Evolutionary conservation across 163 green algal genomes (phyloP).

Genomic region (Chloromonas sp.): DNA sequence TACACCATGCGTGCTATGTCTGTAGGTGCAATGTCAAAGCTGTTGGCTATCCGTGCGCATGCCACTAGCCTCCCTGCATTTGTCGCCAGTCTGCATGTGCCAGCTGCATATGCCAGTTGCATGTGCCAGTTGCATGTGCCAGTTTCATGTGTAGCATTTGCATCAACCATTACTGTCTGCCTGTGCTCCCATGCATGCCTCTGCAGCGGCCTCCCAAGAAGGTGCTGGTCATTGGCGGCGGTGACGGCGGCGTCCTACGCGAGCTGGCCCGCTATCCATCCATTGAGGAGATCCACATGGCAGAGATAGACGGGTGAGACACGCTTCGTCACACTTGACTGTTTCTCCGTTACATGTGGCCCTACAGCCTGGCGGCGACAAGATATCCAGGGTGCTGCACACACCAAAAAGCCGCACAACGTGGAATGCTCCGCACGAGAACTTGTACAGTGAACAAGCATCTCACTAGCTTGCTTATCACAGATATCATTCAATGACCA

Average conservation of each 20-base stretch:
- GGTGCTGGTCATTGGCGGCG: conserved; percentile 94
- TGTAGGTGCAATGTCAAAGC: too few species aligned
- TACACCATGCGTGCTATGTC: too few species aligned
- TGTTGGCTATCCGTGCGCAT: neutral
- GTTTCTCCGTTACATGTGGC: too few species aligned
- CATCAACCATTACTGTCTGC: neutral
- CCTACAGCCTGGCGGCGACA: too few species aligned
- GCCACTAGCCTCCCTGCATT: neutral
- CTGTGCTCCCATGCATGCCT: neutral
- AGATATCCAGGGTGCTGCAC: too few species aligned
- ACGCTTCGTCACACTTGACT: too few species aligned
- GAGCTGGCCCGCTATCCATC: conserved; percentile 81
- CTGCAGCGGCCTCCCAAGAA: conserved; percentile 62
- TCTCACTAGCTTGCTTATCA: too few species aligned
- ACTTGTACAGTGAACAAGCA: too few species aligned
- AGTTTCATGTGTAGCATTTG: neutral
- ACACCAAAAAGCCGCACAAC: too few species aligned
- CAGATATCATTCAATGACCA: too few species aligned
- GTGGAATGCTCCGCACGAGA: too few species aligned
- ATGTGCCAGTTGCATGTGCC: neutral
- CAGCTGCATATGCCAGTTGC: neutral
- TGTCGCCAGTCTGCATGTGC: neutral
- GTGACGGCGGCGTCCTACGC: conserved; percentile 93
- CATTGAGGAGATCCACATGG: conserved; percentile 89
- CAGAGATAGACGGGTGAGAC: conserved; percentile 89